These are phyloP conservation scores for Suillus subalutaceus DNA, from an alignment of 768 basidiomycete species.

Conservation along the genomic window DNA sequence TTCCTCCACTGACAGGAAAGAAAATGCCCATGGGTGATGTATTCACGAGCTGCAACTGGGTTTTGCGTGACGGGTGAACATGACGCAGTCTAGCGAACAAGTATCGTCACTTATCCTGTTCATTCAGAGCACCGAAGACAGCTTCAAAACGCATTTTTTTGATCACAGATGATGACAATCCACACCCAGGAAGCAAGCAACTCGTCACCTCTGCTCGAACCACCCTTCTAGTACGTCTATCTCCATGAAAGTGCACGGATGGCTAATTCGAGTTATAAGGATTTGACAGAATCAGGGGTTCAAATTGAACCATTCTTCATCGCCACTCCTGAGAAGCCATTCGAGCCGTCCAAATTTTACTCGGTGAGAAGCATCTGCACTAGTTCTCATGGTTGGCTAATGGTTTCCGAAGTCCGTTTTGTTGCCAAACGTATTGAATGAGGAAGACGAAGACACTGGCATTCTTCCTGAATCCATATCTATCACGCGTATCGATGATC, in stretches of 20 bases:
- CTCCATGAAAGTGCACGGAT: not conserved
- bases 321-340: slow-evolving; percentile 62
- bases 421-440: slow-evolving; percentile 49
- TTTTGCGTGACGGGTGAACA: slow-evolving; percentile 80
- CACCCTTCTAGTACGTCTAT: slow-evolving; percentile 59
- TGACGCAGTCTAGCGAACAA: slow-evolving; percentile 6
- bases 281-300: slow-evolving; percentile 78
- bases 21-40: slow-evolving; percentile 85
- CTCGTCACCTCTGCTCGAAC: slow-evolving; percentile 71
- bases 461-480: slow-evolving; percentile 72
- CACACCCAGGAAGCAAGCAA: slow-evolving; percentile 56
- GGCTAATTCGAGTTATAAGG: slow-evolving; percentile 47
- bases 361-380: slow-evolving; percentile 49
- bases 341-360: slow-evolving; percentile 78
- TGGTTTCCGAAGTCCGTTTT: slow-evolving; percentile 56
- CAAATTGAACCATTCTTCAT: slow-evolving; percentile 91
- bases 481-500: slow-evolving; percentile 75
- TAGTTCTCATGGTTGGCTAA: not conserved
- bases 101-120: slow-evolving; percentile 1
- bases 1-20: slow-evolving; percentile 60
- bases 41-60: slow-evolving; percentile 88
- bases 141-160: slow-evolving; percentile 93
- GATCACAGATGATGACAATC: slow-evolving; percentile 73
- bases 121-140: slow-evolving; percentile 74
- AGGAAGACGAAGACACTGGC: slow-evolving; percentile 52